Evolutionary conservation across 176 grass and related monocot genomes (phyloP).

Genomic region (Eleusine coracana): DNA sequence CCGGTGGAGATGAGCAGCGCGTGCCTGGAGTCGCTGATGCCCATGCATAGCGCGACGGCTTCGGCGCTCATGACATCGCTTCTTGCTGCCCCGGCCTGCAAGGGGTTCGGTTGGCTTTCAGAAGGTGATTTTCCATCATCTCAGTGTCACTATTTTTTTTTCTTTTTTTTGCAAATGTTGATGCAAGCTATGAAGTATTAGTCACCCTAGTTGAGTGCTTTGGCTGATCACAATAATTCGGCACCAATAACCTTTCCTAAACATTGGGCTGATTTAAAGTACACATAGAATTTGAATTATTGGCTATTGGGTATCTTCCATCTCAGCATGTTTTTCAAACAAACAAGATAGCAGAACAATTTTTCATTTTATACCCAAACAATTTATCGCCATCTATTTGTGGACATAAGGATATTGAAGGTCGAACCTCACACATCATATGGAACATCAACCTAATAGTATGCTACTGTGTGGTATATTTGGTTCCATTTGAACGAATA

Average conservation of each 20-base stretch:
- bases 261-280: not conserved
- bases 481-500: slow-evolving; percentile 4
- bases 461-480: not conserved
- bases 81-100: slow-evolving; percentile 57
- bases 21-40: slow-evolving; percentile 80
- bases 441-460: not conserved
- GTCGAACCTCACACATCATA: not conserved
- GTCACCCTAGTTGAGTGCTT: slow-evolving; percentile 9
- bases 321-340: not conserved
- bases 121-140: slow-evolving; percentile 55
- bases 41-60: slow-evolving; percentile 89
- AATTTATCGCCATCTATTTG: not conserved
- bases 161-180: slow-evolving; percentile 1
- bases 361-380: not conserved
- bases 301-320: not conserved
- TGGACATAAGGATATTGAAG: not conserved
- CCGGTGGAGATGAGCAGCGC: slow-evolving; percentile 79
- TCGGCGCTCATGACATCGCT: slow-evolving; percentile 92
- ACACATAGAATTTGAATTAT: not conserved
- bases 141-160: not conserved
- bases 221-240: not conserved
- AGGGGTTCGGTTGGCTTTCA: slow-evolving; percentile 67
- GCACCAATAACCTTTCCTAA: not conserved
- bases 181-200: not conserved
- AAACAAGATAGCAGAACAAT: not conserved